Base-by-base conservation (phyloP, 208 protist species). In the Leishmania arabica region DNA sequence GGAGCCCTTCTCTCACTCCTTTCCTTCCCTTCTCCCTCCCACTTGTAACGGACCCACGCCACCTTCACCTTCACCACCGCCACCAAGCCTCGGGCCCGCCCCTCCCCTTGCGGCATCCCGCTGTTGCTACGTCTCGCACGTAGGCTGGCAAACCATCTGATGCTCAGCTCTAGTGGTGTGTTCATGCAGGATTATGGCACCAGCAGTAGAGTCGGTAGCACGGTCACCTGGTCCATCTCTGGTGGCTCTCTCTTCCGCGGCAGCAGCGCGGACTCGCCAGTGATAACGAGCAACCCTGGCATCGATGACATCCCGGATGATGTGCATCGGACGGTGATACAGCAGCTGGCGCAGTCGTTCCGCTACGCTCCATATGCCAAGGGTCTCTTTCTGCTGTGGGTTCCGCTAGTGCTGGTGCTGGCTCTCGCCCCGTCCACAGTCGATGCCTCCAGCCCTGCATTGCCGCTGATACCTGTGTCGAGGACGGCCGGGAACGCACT, bases 251-350 rank as follows among this genome's bases (percentile, higher is more conserved):
- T 75, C 27, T 21, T 42, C 13, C 73, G 34, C 54, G 54, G 19
- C 37, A 51, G 37, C 53, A 49, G 73, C 37, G 51, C 62, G 5
- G 69, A 73, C 64, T 40, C 70, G 19, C 51, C 31, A 3, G 58
- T 11, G 27, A 56, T 56, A 77, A 51, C 34, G 65, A 82, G 78
- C 72, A 88, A 90, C 72, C 84, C 89, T 7, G 89, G 89, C 42
- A 72, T 66, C 51, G 49, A 62, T 17, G 84, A 84, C 65, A 86
- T 92, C 70, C 77, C 87, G 13, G 80, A 92, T 73, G 76, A 80
- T n/a, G 31, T 66, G 42, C 42, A 78, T 15, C 73, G 69, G 51
- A 85, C 75, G 9, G 47, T 42, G 40, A 2, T 31, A 1, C 62
- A 88, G 56, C 82, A 92, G 56, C 17, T 84, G 34, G 34, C 66